Conservation (phyloP, 805 yeast genomes). For the Middelhovenomyces tepae region DNA sequence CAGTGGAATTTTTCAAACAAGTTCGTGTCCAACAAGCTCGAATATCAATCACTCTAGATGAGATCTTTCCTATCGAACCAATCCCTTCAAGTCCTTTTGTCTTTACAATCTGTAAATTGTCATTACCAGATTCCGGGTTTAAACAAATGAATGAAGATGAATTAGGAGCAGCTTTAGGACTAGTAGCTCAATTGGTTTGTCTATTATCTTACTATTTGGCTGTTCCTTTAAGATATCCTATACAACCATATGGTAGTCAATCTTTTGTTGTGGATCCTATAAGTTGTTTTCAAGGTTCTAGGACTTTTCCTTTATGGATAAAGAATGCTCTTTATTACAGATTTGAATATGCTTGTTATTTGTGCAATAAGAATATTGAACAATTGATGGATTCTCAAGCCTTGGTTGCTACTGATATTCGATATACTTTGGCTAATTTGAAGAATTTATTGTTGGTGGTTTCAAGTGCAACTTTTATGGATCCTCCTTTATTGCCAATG, state of each 20-base stretch:
- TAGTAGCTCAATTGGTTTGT: slow-evolving; percentile 35
- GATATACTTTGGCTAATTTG: slow-evolving; percentile 31
- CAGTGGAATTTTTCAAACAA: not conserved
- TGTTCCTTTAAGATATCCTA: slow-evolving; percentile 42
- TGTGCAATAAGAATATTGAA: slow-evolving; percentile 40
- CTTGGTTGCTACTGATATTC: slow-evolving; percentile 26
- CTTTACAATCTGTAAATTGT: slow-evolving; percentile 29
- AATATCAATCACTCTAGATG: slow-evolving; percentile 21
- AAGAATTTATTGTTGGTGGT: slow-evolving; percentile 27
- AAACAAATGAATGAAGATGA: slow-evolving; percentile 30
- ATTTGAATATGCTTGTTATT: slow-evolving; percentile 42
- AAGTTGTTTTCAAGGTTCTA: slow-evolving; percentile 31
- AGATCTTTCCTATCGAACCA: slow-evolving; percentile 27
- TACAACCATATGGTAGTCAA: slow-evolving; percentile 39
- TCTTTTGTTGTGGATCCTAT: slow-evolving; percentile 43
- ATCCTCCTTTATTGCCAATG: slow-evolving; percentile 1
- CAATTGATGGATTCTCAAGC: slow-evolving; percentile 30
- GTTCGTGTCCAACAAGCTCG: slow-evolving; percentile 18
- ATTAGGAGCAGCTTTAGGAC: slow-evolving; percentile 42
- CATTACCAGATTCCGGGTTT: slow-evolving; percentile 24
- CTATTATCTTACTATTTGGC: slow-evolving; percentile 34
- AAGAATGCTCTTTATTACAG: slow-evolving; percentile 35
- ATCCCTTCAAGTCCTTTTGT: slow-evolving; percentile 12
- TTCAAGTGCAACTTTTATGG: slow-evolving; percentile 5
- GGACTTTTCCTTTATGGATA: slow-evolving; percentile 43